Evolutionary conservation across 2,329 filamentous ascomycete species (phyloP).

Genomic region (Zarea fungicola): DNA sequence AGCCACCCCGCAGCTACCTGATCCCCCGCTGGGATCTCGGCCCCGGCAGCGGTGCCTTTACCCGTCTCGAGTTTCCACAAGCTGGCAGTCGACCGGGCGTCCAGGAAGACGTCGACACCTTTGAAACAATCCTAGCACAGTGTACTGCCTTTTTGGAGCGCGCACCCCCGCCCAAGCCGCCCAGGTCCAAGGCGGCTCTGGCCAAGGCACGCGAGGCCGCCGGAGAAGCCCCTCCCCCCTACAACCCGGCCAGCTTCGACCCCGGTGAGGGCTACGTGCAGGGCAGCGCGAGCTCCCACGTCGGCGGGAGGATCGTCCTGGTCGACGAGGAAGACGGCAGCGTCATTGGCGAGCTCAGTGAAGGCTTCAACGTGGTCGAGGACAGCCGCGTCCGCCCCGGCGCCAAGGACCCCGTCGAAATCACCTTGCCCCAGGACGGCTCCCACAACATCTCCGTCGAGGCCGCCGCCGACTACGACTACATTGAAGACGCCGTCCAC

Average conservation of each 20-base stretch:
- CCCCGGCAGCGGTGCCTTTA: conserved; percentile 83
- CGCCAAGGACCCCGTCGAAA: conserved; percentile 86
- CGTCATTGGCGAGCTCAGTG: conserved; percentile 84
- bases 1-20: conserved; percentile 86
- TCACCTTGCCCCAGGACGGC: conserved; percentile 65
- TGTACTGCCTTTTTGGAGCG: conserved; percentile 94
- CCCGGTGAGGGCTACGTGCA: conserved; percentile 73
- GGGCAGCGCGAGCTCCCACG: conserved; percentile 49
- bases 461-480: conserved; percentile 63
- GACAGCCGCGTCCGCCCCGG: conserved; percentile 70
- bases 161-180: conserved; percentile 54
- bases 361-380: conserved; percentile 76
- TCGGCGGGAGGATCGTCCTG: conserved; percentile 75
- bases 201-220: conserved; percentile 36
- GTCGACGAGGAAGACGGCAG: conserved; percentile 95
- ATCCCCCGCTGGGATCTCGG: conserved; percentile 95
- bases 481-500: conserved; percentile 72
- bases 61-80: conserved; percentile 81
- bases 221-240: conserved; percentile 50
- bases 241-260: conserved; percentile 77
- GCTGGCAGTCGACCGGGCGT: conserved; percentile 66
- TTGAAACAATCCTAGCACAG: conserved; percentile 96
- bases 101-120: conserved; percentile 92
- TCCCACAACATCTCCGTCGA: conserved; percentile 59
- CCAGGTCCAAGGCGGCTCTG: conserved; percentile 25